Conservation (phyloP, 1,139 yeast genomes). For the Yamadazyma trypodendri region DNA sequence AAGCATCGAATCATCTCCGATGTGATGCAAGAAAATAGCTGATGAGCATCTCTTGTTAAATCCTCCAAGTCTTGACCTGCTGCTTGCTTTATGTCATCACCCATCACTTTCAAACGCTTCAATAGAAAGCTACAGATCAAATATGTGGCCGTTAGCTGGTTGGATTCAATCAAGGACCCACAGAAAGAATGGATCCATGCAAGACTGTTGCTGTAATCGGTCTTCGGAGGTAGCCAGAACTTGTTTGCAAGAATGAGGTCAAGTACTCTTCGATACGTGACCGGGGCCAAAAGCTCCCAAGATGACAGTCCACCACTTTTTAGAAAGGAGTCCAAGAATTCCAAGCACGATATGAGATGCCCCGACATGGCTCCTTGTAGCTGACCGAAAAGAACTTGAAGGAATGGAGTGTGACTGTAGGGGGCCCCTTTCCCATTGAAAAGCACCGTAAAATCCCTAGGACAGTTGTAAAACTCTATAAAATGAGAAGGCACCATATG, state of each 20-base stretch:
- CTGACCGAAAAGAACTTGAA: not conserved
- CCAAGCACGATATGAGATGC: slow-evolving; percentile 46
- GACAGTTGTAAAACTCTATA: slow-evolving; percentile 36
- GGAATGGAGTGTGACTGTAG: not conserved
- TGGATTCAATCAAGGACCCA: slow-evolving; percentile 9
- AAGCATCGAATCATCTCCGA: not conserved
- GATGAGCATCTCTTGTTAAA: too few species aligned
- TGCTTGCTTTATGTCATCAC: too few species aligned
- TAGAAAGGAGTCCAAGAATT: slow-evolving; percentile 40
- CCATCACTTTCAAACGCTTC: not conserved
- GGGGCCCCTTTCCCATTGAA: slow-evolving; percentile 13
- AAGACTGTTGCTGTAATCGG: not conserved
- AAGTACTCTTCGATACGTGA: slow-evolving; percentile 49
- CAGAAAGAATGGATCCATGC: slow-evolving; percentile 12
- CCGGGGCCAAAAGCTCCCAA: slow-evolving; percentile 55
- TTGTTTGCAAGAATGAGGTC: slow-evolving; percentile 52
- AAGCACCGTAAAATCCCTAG: slow-evolving; percentile 45
- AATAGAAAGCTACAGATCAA: slow-evolving; percentile 8
- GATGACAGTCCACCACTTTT: slow-evolving; percentile 38
- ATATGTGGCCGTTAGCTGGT: slow-evolving; percentile 7
- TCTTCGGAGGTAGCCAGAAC: slow-evolving; percentile 16
- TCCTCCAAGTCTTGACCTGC: too few species aligned
- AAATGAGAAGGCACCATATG: slow-evolving; percentile 41
- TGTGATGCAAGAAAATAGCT: too few species aligned
- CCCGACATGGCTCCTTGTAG: slow-evolving; percentile 40